Evolutionary conservation across 192 early-diverging fungal genomes (phyloP), one percentile per base, ranked within the genome.

Genomic region (Coemansia aciculifera): DNA sequence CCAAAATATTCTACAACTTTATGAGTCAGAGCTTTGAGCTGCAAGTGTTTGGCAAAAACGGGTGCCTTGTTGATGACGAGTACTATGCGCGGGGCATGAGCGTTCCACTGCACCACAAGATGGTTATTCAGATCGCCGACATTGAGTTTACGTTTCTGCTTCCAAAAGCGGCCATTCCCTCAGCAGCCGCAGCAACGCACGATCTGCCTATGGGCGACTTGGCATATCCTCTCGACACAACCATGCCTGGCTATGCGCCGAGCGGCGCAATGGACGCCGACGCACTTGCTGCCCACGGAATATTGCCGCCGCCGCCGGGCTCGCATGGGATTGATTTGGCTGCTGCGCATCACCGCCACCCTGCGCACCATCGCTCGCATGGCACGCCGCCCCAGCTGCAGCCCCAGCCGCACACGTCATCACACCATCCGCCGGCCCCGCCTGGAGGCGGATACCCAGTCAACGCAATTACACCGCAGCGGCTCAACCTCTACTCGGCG

Each of bases 41-140:
- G 77, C 86, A 86, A 72, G 90, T 95, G 17, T 85, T 89, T 69
- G 95, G 95, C 11, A 94, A 94, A 67, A 97, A 97, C 83, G 95
- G 95, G 6, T 90, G 89, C 27, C 86, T 90, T 74, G 88, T 96
- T n/a, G 89, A 96, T 75, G 92, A 91, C 52, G 84, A 86, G 62
- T 95, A 90, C 84, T 81, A 91, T 36, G 85, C 89, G 68, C 84
- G 86, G 77, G 88, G 89, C 13, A 77, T 84, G 17, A 81, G 86
- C 56, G 83, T 92, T 34, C 72, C 87, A 39, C 70, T 91, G 52
- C 84, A 68, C 34, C 84, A 85, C 67, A 75, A 74, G 38, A 80
- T 73, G 57, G 86, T 89, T 57, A 89, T 96, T n/a, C 91, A 90
- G 68, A 93, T 96, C 72, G 91, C 91, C 62, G 92, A 94, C 38